Base-by-base conservation (phyloP, 2,329 filamentous ascomycete genomes). In the Hypocrella siamensis region DNA sequence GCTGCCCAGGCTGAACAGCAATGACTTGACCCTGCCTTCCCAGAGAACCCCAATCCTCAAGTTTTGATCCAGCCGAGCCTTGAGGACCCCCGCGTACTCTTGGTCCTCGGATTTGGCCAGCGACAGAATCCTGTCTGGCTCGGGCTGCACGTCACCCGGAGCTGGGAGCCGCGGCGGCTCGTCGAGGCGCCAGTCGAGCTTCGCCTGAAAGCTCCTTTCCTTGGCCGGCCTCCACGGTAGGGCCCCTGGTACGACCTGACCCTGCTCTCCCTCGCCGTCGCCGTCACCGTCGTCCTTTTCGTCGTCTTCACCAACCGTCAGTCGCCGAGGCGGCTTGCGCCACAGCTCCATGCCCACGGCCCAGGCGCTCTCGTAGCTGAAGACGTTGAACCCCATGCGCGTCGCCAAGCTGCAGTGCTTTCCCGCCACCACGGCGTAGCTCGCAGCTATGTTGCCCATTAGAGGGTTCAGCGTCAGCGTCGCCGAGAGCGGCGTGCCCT, bases 351-450 rank as follows among this genome's bases (percentile, higher is more conserved):
- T 82, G 11, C 90, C 90, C 17, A 96, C 70, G 17, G 85, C 78
- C 64, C 93, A 79, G 36, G 90, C 81, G 49, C 84, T 93, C 60
- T 98, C 90, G 60, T 94, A 98, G 51, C 84, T 93, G 57, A 94
- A 96, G 31, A 94, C 80, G 47, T 98, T 98, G 58, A 98, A 98
- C 48, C 92, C 85, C 58, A 96, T 88, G 31, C 80, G 75, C 16
- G 85, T 92, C 40, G 85, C 90, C 31, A 98, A 68, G 9, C 84
- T 81, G 42, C 93, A 72, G 45, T 84, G 75, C 21, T 71, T 71
- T 3, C 84, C 84, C 2, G 88, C 88, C 46, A 83, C 79, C 30
- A 96, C 82, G 0, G 90, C 82, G 52, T 98, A 98, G 12, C 76
- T 93, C 22, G 85, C 83, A 35, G 80, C 86, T 37, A 98, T 67